Base-by-base conservation (phyloP, 2,329 filamentous ascomycete species). In the Triangularia verruculosa region DNA sequence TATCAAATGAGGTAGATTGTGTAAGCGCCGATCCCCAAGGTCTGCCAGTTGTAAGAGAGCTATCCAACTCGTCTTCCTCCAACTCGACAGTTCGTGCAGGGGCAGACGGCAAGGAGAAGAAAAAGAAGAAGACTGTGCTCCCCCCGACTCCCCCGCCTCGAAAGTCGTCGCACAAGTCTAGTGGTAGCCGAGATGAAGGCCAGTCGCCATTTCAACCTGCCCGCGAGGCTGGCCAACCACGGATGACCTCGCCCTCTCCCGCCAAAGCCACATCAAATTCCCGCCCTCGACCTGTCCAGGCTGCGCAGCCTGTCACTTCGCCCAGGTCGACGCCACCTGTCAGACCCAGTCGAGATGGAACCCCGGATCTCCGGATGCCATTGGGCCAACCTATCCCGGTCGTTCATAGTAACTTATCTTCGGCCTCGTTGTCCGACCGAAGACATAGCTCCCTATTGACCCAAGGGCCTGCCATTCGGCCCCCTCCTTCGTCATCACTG, bases 11-110 rank as follows among this genome's bases (percentile, higher is more conserved):
- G 53, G 70, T 70, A n/a, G 82, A 82, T 22, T 72, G 76, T 13
- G 75, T 77, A 43, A 74, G 74, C 32, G 74, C 79, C 24, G 83
- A 87, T 54, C 79, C 81, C 11, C 81, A 85, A 64, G 86, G 85
- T 3, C 79, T 92, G 39, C 82, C 88, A 34, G 83, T 86, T 5
- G 86, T 92, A 5, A 83, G 87, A 61, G 90, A 93, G 72, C 89
- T 89, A 1, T 78, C 87, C 4, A 89, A 83, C 22, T 92, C 89
- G 1, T 92, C 89, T 0, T 92, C 89, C 0, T 91, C 89, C 4
- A 86, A 84, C 65, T 91, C 89, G 6, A 91, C 88, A 1, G 83
- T 90, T 8, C 82, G 86, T 32, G 82, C 78, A 15, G 51, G 51
- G n/a, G 22, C 22, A 54, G 81, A 79, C 24, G 80, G 80, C 12